Evolutionary conservation across 2,329 filamentous ascomycete species (phyloP).

Genomic region (Colletotrichum sp.): DNA sequence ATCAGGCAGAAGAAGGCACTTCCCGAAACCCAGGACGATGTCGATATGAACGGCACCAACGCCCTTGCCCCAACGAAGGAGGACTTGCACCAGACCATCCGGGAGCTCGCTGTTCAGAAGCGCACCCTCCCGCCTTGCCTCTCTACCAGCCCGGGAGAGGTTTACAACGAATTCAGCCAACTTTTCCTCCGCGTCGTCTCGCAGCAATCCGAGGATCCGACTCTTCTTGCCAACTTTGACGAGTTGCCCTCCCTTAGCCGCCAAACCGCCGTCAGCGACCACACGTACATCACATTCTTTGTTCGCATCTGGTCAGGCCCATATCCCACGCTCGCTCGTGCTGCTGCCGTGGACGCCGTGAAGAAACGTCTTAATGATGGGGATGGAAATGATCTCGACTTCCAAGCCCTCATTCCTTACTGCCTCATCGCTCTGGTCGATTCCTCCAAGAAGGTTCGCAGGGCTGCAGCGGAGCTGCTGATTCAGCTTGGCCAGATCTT

Average conservation of each 20-base stretch:
- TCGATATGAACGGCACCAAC: slow-evolving; percentile 50
- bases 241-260: slow-evolving; percentile 59
- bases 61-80: slow-evolving; percentile 30
- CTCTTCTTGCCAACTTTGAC: slow-evolving; percentile 56
- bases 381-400: slow-evolving; percentile 60
- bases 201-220: slow-evolving; percentile 42
- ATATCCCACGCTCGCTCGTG: slow-evolving; percentile 71
- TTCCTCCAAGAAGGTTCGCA: slow-evolving; percentile 75
- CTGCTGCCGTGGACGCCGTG: slow-evolving; percentile 71
- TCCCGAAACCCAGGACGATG: slow-evolving; percentile 54
- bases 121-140: slow-evolving; percentile 57
- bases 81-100: slow-evolving; percentile 44
- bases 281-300: slow-evolving; percentile 78
- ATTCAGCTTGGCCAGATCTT: slow-evolving; percentile 59
- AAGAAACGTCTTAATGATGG: slow-evolving; percentile 60
- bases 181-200: slow-evolving; percentile 62
- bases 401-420: slow-evolving; percentile 86
- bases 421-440: slow-evolving; percentile 77
- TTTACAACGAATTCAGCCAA: slow-evolving; percentile 64
- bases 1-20: slow-evolving; percentile 63
- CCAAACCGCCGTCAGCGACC: slow-evolving; percentile 59
- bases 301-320: slow-evolving; percentile 75
- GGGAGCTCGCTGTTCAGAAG: slow-evolving; percentile 40
- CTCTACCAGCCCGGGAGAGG: slow-evolving; percentile 49
- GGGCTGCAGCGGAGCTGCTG: slow-evolving; percentile 73